Base-by-base conservation (phyloP, 1,284 basidiomycete genomes). In the Irpex sp. region DNA sequence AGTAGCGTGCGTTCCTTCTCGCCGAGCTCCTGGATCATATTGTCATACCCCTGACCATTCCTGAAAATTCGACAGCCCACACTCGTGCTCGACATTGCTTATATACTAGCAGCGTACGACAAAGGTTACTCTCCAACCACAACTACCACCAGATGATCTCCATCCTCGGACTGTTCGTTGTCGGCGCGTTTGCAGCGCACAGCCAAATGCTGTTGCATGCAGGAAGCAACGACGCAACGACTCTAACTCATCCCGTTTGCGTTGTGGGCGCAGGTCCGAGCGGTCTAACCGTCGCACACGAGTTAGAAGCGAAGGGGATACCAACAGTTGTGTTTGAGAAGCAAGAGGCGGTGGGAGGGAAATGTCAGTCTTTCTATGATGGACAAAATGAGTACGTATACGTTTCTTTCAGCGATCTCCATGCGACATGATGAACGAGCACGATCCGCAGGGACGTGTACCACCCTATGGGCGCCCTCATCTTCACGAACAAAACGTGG, bases 241-340 rank as follows among this genome's bases (percentile, higher is more conserved):
- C 15, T 9, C 8, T 43, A 15, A 17, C 11, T 17, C 11, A 57
- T 26, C 57, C 57, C 21, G 57, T 58, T 36, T 58, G 57, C 57
- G 21, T 58, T 36, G 39, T 58, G 13, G 57, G 57, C 37, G 57
- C 57, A 19, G 57, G 57, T 8, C 57, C 57, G 15, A 21, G 33
- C 15, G 57, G 57, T 8, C 21, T 58, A 19, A 58, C 35, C 26
- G 39, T 39, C 36, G 57, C 57, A 39, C 57, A 58, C 43, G 57
- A 37, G 37, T 36, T 58, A n/a, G 36, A 58, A 31, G 19, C 35
- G 35, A 21, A 26, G 36, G 57, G 57, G 15, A 11, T 37, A 13
- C 36, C 26, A 19, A 46, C 39, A 21, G 39, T 58, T 31, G 37
- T 58, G n/a, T 58, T 58, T 31, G 57, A 58, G 57, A 58, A 58